Evolutionary conservation across 352 stramenopile species (phyloP), one percentile per base, ranked within the genome.

Genomic region (Phytophthora sp.): DNA sequence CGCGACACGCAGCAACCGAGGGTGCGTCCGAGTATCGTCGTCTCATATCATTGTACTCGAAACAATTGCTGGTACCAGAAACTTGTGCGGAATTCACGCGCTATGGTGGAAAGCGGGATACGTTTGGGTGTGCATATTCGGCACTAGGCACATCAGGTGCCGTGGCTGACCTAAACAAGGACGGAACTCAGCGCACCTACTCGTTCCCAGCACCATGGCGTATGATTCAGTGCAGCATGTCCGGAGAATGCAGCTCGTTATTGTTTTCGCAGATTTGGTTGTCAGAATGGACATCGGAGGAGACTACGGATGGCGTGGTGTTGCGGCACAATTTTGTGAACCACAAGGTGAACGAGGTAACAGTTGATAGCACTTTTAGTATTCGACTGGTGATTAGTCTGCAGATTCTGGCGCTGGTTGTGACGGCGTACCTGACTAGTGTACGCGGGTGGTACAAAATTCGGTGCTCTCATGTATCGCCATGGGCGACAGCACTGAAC

Each of bases 281-380:
- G 11, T 62, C 54, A 1, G 68, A 80, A 37, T 80, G 60, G 54
- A 76, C 67, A 5, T 51, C 62, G 2, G 21, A 80, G 34, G 45
- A 41, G 2, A 58, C 44, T 9, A 17, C 59, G 11, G 4, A 20
- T 0, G 50, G 54, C 11, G 35, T 56, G 6, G 61, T 75, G 5
- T 26, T 80, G 21, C 59, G 72, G 3, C 63, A 80, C 39, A 80
- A 76, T 43, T 80, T 80, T 46, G 56, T 76, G 4, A 80, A 77
- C 34, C 72, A 79, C 26, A 77, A 77, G 52, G 62, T 77, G 39
- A 64, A 66, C 35, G 71, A 77, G 46, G 71, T 76, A 13, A 79
- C 71, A 1, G 71, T 79, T 31, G 71, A 77, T 42, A 35, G 45
- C 31, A 79, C 67, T 0, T 68, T 77, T 32, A 75, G 64, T 18